Evolutionary conservation across 2,329 filamentous ascomycete species (phyloP).

Genomic region (Cercospora sp.): DNA sequence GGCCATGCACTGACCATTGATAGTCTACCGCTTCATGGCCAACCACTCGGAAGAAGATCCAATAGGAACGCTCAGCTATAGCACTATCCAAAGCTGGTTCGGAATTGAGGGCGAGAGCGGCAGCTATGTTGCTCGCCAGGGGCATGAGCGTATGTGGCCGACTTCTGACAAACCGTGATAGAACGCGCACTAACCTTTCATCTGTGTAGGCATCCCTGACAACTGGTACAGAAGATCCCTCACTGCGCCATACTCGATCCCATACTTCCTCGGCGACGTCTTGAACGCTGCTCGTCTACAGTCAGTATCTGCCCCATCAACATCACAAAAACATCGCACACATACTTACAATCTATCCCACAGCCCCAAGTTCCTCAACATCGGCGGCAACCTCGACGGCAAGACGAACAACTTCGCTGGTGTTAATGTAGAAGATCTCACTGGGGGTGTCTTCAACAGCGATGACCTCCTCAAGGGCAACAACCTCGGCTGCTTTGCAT

Average conservation of each 20-base stretch:
- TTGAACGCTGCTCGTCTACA: conserved; percentile 28
- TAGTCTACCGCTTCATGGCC: conserved; percentile 36
- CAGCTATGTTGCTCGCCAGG: conserved; percentile 25
- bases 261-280: conserved; percentile 33
- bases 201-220: conserved; percentile 20
- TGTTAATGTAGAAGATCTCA: conserved; percentile 40
- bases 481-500: conserved; percentile 42
- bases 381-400: conserved; percentile 42
- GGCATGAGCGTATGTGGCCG: conserved; percentile 24
- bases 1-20: not conserved
- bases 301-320: not conserved
- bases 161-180: too few species aligned
- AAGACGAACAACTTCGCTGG: conserved; percentile 41
- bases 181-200: too few species aligned
- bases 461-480: conserved; percentile 35
- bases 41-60: conserved; percentile 32
- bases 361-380: conserved; percentile 35
- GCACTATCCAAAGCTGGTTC: conserved; percentile 30
- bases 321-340: not conserved
- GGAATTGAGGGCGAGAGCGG: conserved; percentile 28
- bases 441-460: conserved; percentile 46
- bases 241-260: conserved; percentile 38
- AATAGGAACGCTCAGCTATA: conserved; percentile 25
- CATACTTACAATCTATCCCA: not conserved
- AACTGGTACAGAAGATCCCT: conserved; percentile 37